Evolutionary conservation across 805 yeast species (phyloP).

Genomic region (Ogataea parapolymorpha): DNA sequence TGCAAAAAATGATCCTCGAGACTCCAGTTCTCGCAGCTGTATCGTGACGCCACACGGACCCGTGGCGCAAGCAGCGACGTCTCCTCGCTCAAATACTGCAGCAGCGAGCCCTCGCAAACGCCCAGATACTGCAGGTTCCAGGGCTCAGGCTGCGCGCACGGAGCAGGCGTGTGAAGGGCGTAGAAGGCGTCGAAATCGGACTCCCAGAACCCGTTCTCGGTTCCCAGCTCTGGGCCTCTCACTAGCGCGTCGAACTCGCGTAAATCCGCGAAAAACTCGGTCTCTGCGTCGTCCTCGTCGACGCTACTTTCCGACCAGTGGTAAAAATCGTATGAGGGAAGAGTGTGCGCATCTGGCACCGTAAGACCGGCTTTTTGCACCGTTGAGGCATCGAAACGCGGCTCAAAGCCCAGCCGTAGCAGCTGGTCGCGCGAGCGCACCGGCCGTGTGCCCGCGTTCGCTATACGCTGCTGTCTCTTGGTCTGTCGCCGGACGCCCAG

Average conservation of each 20-base stretch:
- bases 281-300: constrained; percentile 37
- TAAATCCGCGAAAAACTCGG: constrained; percentile 37
- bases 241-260: constrained; percentile 60
- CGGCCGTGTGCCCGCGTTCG: constrained; percentile 31
- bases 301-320: constrained; percentile 41
- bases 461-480: constrained; percentile 18
- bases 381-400: constrained; percentile 47
- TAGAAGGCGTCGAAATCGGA: constrained; percentile 36
- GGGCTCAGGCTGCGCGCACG: constrained; percentile 29
- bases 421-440: constrained; percentile 45
- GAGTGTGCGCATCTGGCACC: constrained; percentile 30
- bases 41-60: constrained; percentile 51
- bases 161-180: constrained; percentile 19
- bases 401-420: constrained; percentile 48
- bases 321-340: constrained; percentile 41
- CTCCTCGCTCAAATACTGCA: constrained; percentile 45
- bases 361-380: constrained; percentile 41
- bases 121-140: constrained; percentile 64
- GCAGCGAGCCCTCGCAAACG: constrained; percentile 43
- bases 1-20: constrained; percentile 61
- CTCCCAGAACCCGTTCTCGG: constrained; percentile 42
- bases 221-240: constrained; percentile 33
- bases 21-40: constrained; percentile 54
- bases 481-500: constrained; percentile 1
- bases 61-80: constrained; percentile 40